A percentile compares a stretch with the other conserved stretches of the same genome.
phyloP scores from a whole-genome alignment of 2,329 filamentous ascomycete genomes.

The Fusarium sp. region DNA sequence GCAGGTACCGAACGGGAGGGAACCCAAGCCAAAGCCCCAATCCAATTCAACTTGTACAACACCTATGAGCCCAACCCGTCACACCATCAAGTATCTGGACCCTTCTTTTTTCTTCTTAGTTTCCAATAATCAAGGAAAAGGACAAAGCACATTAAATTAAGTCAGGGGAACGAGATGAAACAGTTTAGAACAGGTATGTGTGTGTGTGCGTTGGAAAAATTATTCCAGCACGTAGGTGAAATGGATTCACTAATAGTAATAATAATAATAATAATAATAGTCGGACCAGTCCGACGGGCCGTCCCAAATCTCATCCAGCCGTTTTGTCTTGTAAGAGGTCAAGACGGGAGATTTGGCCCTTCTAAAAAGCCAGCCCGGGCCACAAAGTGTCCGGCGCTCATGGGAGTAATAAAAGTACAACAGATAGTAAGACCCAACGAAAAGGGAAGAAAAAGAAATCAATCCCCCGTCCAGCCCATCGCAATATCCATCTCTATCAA shows the following conservation, averaged over 20 bases:
- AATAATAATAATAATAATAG: not conserved
- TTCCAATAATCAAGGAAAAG: constrained; percentile 24
- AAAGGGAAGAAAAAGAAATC: constrained; percentile 5
- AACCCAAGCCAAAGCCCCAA: constrained; percentile 38
- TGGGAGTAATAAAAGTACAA: constrained; percentile 26
- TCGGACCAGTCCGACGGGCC: constrained; percentile 27
- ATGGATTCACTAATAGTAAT: constrained; percentile 18
- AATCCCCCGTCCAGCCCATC: constrained; percentile 19
- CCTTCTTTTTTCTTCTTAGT: constrained; percentile 22
- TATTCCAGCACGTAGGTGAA: constrained; percentile 15
- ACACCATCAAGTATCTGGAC: constrained; percentile 27
- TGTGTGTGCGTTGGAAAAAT: constrained; percentile 6
- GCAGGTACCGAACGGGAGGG: constrained; percentile 41
- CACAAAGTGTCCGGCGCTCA: constrained; percentile 11
- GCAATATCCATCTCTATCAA: constrained; percentile 15
- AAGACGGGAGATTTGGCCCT: constrained; percentile 33
- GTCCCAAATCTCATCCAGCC: constrained; percentile 25
- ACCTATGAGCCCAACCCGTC: constrained; percentile 25
- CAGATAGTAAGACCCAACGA: constrained; percentile 7
- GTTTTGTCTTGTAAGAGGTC: constrained; percentile 18
- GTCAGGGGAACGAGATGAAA: constrained; percentile 7
- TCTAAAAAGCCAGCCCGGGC: constrained; percentile 26
- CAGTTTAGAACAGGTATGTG: not conserved
- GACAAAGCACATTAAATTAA: constrained; percentile 4
- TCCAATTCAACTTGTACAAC: constrained; percentile 2